Base-by-base conservation (phyloP, 352 stramenopile genomes). In the Globisporangium viniferum region DNA sequence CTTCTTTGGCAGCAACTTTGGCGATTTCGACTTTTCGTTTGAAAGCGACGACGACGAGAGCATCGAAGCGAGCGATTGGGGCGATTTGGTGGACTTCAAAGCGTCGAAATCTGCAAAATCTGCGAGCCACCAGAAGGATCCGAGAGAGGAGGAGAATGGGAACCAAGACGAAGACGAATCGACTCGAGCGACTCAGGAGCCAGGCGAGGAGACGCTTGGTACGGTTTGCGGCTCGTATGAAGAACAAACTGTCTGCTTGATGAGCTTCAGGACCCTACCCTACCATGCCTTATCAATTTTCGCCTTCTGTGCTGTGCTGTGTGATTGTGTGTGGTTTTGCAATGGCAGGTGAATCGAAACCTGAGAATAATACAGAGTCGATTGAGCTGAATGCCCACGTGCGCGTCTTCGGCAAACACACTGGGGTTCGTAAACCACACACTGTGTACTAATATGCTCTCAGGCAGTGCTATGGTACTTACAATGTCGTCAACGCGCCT, bases 371-470 rank as follows among this genome's bases (percentile, higher is more conserved):
- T 2, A 4, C 15, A 18, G 15, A 46, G 5, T 53, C 20, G 36
- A 66, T 73, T 51, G 35, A 62, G 22, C 35, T 90, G 0, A 72
- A 70, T 15, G 73, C 70, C 48, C 73, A 65, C 20, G 81, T 90
- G 2, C 64, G 57, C 14, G 76, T 90, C 1, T 72, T 78, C 35
- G 74, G 77, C 3, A 84, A 78, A 54, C 73, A 75, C 35, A 18
- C 64, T 31, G 79, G 77, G 35, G 79, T 87, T 79, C 51, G 76
- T 68, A 35, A n/a, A 20, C 24, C 24, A 24, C 24, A 27, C 3
- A 33, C 31, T 33, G 24, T 33, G 31, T 31, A 14, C 39, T 12
- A 1, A 2, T 63, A 18, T 33, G 15, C 7, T 35, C 54, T 20
- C n/a, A 24, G 24, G 24, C 24, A 22, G 6, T 39, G 31, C 24